phyloP scores from a whole-genome alignment of 495 filamentous ascomycete species.

The Aspergillus bertholletiae region DNA sequence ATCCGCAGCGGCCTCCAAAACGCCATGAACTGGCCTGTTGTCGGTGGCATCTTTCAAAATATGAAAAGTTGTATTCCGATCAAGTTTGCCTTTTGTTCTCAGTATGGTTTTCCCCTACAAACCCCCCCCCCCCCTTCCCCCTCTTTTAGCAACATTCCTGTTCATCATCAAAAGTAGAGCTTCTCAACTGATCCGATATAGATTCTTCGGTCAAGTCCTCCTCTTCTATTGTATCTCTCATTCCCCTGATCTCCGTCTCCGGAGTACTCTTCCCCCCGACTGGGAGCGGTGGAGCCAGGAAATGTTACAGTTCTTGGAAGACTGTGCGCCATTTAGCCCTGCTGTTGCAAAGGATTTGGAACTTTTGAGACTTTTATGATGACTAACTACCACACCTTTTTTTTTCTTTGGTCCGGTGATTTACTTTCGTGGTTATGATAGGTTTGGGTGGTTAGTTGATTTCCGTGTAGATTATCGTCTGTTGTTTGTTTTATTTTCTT shows the following conservation, averaged over 20 bases:
- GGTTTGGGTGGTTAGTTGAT: not conserved
- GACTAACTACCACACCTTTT: not conserved
- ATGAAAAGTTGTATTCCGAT: conserved; percentile 50
- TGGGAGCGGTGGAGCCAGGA: conserved; percentile 47
- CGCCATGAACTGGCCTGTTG: conserved; percentile 46
- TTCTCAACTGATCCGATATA: conserved; percentile 4
- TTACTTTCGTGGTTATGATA: not conserved
- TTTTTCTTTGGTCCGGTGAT: not conserved
- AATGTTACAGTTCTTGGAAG: conserved; percentile 43
- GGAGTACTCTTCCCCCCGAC: conserved; percentile 35
- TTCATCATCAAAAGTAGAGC: not conserved
- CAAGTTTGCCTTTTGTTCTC: conserved; percentile 46
- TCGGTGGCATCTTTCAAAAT: conserved; percentile 38
- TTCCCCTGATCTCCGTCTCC: conserved; percentile 33
- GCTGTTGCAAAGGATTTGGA: conserved; percentile 44
- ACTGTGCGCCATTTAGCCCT: conserved; percentile 38
- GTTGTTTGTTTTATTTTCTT: not conserved
- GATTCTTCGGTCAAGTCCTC: conserved; percentile 47
- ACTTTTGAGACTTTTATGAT: conserved; percentile 32
- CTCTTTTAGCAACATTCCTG: not conserved
- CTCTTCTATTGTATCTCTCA: conserved; percentile 46
- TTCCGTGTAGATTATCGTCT: too few species aligned
- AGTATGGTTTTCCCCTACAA: conserved; percentile 30
- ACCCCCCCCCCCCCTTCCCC: not conserved
- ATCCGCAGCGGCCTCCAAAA: conserved; percentile 39